phyloP scores from a whole-genome alignment of 2,329 filamentous ascomycete genomes.

The Fusarium siculi region DNA sequence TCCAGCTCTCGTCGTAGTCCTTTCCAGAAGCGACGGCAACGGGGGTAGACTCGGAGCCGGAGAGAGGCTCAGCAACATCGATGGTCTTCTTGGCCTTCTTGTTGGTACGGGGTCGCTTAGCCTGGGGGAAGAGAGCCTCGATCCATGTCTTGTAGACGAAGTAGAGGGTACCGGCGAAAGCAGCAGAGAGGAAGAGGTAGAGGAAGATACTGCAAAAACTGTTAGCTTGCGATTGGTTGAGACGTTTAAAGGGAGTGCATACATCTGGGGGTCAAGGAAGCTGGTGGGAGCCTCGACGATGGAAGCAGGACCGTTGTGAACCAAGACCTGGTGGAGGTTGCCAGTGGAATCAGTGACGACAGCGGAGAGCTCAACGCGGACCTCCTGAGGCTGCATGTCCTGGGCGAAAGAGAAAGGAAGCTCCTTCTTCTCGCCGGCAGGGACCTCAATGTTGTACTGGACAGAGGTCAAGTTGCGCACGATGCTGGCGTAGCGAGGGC shows the following conservation, averaged over 20 bases:
- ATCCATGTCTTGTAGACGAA: constrained; percentile 99
- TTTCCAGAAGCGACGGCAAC: constrained; percentile 75
- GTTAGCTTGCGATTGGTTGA: constrained; percentile 44
- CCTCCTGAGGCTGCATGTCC: constrained; percentile 92
- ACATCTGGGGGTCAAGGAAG: constrained; percentile 97
- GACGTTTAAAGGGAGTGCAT: constrained; percentile 50
- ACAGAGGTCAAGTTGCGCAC: constrained; percentile 87
- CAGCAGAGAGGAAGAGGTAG: constrained; percentile 86
- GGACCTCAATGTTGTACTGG: constrained; percentile 78
- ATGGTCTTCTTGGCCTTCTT: constrained; percentile 75
- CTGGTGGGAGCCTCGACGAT: constrained; percentile 92
- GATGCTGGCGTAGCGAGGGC: constrained; percentile 63
- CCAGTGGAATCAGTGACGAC: constrained; percentile 76
- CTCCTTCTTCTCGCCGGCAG: constrained; percentile 78
- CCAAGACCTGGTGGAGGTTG: constrained; percentile 78
- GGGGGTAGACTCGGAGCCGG: constrained; percentile 76
- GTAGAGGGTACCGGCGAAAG: constrained; percentile 84
- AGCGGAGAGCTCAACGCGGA: constrained; percentile 80
- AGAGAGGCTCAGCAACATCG: constrained; percentile 68
- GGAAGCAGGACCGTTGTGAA: constrained; percentile 83
- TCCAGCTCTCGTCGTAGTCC: constrained; percentile 92
- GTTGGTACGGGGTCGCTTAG: constrained; percentile 72
- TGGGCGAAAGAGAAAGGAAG: constrained; percentile 86
- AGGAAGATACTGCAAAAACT: constrained; percentile 82
- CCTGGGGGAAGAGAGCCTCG: constrained; percentile 93